Evolutionary conservation across 371 early-diverging fungal genomes (phyloP).

Genomic region (Apophysomyces variabilis): DNA sequence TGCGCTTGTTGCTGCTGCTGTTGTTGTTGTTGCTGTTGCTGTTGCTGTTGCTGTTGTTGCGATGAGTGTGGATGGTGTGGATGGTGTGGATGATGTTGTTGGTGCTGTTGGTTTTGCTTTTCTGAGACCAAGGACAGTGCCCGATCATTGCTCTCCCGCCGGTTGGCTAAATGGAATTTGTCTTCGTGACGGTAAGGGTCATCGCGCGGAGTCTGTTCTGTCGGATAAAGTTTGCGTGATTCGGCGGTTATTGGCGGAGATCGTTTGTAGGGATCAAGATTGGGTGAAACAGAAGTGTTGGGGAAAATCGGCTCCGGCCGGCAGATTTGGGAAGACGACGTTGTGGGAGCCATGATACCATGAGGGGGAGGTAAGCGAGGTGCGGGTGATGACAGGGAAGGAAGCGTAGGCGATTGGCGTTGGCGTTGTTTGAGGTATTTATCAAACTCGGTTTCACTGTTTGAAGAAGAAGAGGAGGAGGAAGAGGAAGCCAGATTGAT

Average conservation of each 20-base stretch:
- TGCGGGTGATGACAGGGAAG: constrained; percentile 16
- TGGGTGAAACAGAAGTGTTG: constrained; percentile 10
- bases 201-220: constrained; percentile 7
- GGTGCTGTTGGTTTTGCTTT: not conserved
- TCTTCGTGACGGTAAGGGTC: constrained; percentile 12
- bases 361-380: constrained; percentile 8
- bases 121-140: constrained; percentile 13
- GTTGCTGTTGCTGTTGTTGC: not conserved
- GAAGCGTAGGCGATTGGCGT: constrained; percentile 27
- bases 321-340: constrained; percentile 19
- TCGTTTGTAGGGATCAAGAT: constrained; percentile 11
- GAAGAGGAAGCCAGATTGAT: constrained; percentile 20
- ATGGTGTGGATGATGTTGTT: constrained; percentile 3
- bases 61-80: not conserved
- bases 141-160: constrained; percentile 18
- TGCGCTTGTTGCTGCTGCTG: not conserved
- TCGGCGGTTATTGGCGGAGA: constrained; percentile 6
- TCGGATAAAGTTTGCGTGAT: constrained; percentile 10
- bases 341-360: not conserved
- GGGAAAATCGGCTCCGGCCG: constrained; percentile 47
- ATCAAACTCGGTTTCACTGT: constrained; percentile 36
- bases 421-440: constrained; percentile 30
- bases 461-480: constrained; percentile 13
- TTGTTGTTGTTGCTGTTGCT: constrained; percentile 1
- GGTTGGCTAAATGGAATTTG: constrained; percentile 6